Evolutionary conservation across 177 flowering plant genomes (phyloP).

Genomic region (Viscum album): DNA sequence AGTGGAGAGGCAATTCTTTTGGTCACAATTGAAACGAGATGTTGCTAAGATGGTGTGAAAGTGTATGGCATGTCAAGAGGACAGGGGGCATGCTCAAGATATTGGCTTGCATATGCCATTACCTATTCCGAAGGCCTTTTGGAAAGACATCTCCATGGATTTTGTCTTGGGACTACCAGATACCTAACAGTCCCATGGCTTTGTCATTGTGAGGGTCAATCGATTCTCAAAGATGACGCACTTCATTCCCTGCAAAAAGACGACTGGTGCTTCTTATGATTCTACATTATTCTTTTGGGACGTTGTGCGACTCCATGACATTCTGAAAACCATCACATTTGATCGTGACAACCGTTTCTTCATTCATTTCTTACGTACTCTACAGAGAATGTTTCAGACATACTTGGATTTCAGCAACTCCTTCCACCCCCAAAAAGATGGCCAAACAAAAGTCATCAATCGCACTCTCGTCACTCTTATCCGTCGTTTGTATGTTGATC

Average conservation of each 20-base stretch:
- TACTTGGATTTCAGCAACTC: background rate
- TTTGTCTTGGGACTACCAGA: constrained; percentile 11
- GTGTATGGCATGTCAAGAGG: background rate
- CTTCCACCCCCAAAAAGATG: background rate
- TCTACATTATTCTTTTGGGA: constrained; percentile 2
- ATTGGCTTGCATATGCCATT: background rate
- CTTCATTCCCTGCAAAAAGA: constrained; percentile 11
- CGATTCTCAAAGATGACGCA: constrained; percentile 13
- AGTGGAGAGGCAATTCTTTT: background rate
- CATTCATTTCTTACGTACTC: background rate
- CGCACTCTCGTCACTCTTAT: background rate
- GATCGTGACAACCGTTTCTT: background rate
- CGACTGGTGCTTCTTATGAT: background rate
- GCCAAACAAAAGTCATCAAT: background rate
- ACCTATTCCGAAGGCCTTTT: background rate
- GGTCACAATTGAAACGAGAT: background rate
- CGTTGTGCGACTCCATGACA: background rate
- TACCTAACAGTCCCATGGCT: background rate
- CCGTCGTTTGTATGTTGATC: background rate
- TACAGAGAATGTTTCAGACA: too few relatives aligned
- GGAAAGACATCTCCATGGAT: constrained; percentile 1
- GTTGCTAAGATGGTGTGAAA: background rate
- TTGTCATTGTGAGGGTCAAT: constrained; percentile 10
- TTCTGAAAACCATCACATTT: background rate
- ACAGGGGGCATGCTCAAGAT: background rate